A percentile compares a stretch with the other conserved stretches of the same genome.
Evolutionary conservation across 177 flowering plant species (phyloP).

Genomic region (Telopea speciosissima): DNA sequence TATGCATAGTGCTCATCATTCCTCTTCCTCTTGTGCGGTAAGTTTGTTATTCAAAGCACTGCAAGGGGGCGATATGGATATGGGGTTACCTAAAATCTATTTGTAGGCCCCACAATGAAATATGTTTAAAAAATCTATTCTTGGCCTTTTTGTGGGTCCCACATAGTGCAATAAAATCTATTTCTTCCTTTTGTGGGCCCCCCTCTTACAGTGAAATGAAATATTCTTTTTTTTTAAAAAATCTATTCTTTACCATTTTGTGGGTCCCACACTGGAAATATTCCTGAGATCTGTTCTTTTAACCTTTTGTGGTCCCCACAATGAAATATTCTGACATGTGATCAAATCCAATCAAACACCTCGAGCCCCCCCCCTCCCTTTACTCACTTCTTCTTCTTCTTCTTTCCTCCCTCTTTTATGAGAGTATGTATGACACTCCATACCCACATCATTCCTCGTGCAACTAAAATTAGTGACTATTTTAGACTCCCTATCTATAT

Average conservation of each 20-base stretch:
- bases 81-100: not conserved
- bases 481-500: too few species aligned
- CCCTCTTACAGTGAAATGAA: too few species aligned
- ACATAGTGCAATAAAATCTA: too few species aligned
- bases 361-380: not conserved
- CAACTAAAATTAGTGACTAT: conserved; percentile 9
- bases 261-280: too few species aligned
- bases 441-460: conserved; percentile 15
- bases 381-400: too few species aligned
- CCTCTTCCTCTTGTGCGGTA: not conserved
- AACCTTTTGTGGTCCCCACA: not conserved
- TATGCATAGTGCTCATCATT: not conserved
- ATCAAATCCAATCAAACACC: not conserved
- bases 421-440: not conserved
- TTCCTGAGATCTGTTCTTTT: too few species aligned
- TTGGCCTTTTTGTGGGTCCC: not conserved
- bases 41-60: too few species aligned
- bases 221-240: too few species aligned
- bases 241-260: too few species aligned
- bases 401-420: not conserved
- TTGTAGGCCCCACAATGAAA: not conserved
- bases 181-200: too few species aligned
- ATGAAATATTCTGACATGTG: not conserved
- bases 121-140: not conserved
- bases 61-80: too few species aligned